Evolutionary conservation across 179 eudicot genomes (phyloP), one percentile per base, ranked within the genome.

Genomic region (Spinacia oleracea): DNA sequence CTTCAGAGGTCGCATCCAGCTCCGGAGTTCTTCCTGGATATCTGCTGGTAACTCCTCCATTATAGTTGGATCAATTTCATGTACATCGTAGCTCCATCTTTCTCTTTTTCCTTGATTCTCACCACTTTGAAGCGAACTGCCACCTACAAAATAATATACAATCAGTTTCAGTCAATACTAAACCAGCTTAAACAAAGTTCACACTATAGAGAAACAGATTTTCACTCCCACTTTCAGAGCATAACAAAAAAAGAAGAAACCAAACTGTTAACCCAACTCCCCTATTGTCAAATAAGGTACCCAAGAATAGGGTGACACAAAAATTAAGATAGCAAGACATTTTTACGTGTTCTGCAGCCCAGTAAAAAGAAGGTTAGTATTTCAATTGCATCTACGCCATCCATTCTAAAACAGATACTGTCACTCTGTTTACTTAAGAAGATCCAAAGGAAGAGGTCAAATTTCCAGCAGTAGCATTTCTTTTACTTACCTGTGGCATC

Each of bases 1-100:
- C 84, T 91, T 94, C 64, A 67, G 85, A 79, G 96, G 91, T 75
- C 77, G 92, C 50, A 89, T 80, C 93, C 87, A 89, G 50, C 85
- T 89, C 32, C 82, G 80, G 60, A 92, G 82, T 87, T 94, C 97
- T 75, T 85, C 85, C 81, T 91, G 96, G 71, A 94, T 92, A 78
- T 92, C 91, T 16, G 66, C 81, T 34, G 98, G 97, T 59, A 94
- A 83, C 88, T 94, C 97, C 9, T 87, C 75, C 35, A 94, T 38
- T 64, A 91, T 83, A 35, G 77, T 59, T 29, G 86, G 90, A 81
- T 94, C 98, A 71, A 94, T 94, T 82, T 89, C 93, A 73, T 88
- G 83, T 34, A 80, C 70, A 38, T 84, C 85, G 80, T 90, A 92
- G 56, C 84, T 81, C 92, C 97, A 93, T 34, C 72, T 66, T 74